Percentiles rank a stretch among this genome's conserved stretches.
phyloP scores from a whole-genome alignment of 441 rosid species.

The Omphalea diandra region DNA sequence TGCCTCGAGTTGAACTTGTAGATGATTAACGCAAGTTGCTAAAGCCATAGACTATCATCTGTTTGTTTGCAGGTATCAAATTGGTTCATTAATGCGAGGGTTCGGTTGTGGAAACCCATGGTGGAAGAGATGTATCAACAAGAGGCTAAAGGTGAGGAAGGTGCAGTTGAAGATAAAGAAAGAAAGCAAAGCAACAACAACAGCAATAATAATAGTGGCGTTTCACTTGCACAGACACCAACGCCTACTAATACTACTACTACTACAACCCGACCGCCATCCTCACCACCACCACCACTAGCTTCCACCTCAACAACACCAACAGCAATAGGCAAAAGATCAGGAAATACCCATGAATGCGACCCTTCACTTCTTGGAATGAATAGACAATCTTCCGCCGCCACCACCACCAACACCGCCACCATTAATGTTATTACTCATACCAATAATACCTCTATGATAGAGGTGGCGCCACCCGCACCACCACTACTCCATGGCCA shows the following conservation, averaged over 20 bases:
- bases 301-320: slow-evolving; percentile 34
- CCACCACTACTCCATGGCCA: slow-evolving; percentile 23
- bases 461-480: slow-evolving; percentile 23
- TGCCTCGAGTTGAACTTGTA: no score
- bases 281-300: slow-evolving; percentile 22
- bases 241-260: slow-evolving; percentile 38
- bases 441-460: background rate
- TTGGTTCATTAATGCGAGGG: slow-evolving; percentile 99
- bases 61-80: slow-evolving; percentile 55
- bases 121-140: slow-evolving; percentile 98
- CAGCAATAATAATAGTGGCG: no score
- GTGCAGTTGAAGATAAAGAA: slow-evolving; percentile 32
- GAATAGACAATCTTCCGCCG: slow-evolving; percentile 43
- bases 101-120: slow-evolving; percentile 98
- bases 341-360: slow-evolving; percentile 54
- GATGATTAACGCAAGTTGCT: no score
- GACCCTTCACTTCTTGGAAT: slow-evolving; percentile 54
- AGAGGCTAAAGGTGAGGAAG: slow-evolving; percentile 54
- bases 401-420: slow-evolving; percentile 22
- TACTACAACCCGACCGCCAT: slow-evolving; percentile 16
- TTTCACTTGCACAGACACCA: slow-evolving; percentile 60
- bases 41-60: no score
- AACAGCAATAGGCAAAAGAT: slow-evolving; percentile 47
- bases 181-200: slow-evolving; percentile 26
- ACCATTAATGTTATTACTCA: no score